A percentile compares a stretch with the other conserved stretches of the same genome.
Evolutionary conservation across 352 stramenopile genomes (phyloP).

Genomic region (Globisporangium carolinianum): DNA sequence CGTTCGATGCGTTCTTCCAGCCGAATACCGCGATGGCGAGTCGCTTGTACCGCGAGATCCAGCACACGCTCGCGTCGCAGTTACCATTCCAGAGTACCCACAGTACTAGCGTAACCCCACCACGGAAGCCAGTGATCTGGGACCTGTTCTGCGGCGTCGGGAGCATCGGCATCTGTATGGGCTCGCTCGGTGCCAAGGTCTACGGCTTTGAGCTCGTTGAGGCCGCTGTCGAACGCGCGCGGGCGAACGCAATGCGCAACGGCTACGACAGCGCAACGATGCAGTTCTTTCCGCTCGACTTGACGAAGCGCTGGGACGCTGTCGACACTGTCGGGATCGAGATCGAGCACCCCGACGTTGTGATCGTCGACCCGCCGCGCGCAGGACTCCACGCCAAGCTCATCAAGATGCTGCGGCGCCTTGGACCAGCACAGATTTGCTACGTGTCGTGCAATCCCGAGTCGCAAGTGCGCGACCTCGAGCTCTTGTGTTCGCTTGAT

Average conservation of each 20-base stretch:
- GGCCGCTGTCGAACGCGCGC: conserved; percentile 43
- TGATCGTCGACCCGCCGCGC: conserved; percentile 72
- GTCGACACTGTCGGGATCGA: conserved; percentile 27
- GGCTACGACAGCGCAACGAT: conserved; percentile 43
- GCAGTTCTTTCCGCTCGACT: conserved; percentile 57
- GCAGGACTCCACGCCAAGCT: conserved; percentile 66
- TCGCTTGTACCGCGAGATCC: conserved; percentile 49
- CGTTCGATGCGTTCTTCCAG: conserved; percentile 77
- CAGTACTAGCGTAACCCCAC: no score
- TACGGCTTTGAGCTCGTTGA: conserved; percentile 70
- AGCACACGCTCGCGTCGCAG: conserved; percentile 21
- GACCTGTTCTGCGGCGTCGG: conserved; percentile 78
- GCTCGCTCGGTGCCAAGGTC: conserved; percentile 26
- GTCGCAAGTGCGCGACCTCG: conserved; percentile 53
- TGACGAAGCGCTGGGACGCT: conserved; percentile 48
- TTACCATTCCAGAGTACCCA: neutral
- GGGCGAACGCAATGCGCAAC: conserved; percentile 50
- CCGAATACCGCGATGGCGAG: conserved; percentile 58
- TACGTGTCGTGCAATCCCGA: conserved; percentile 78
- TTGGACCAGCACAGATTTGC: conserved; percentile 44
- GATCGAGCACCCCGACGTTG: conserved; percentile 34
- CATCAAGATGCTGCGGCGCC: conserved; percentile 36
- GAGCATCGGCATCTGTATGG: conserved; percentile 76
- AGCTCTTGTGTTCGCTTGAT: conserved; percentile 27
- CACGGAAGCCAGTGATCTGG: conserved; percentile 57